Conservation (phyloP, 305 asterid genomes). For the Solanum hybrid region DNA sequence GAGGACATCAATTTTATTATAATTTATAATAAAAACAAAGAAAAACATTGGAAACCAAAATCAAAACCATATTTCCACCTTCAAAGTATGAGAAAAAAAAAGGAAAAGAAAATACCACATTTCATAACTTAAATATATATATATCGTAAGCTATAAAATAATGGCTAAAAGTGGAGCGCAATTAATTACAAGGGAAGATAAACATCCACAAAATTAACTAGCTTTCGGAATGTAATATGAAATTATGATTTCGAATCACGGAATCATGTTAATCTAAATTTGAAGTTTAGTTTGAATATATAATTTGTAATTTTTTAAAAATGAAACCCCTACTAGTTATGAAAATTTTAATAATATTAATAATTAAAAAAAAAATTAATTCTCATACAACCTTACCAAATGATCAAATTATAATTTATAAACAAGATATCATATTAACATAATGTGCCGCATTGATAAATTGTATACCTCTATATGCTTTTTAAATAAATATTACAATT, state of each 20-base stretch:
- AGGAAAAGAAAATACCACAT: neutral
- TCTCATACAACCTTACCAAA: neutral
- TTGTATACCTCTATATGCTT: neutral
- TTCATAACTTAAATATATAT: neutral
- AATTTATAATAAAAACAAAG: neutral
- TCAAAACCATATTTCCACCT: neutral
- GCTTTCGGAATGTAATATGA: neutral
- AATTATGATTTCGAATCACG: neutral
- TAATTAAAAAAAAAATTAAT: too few relatives aligned
- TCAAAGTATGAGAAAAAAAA: neutral
- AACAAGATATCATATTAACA: too few relatives aligned
- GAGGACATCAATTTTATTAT: neutral
- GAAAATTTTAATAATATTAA: too few relatives aligned
- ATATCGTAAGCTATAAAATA: neutral
- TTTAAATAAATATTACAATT: too few relatives aligned
- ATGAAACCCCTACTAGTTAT: neutral
- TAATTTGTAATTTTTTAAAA: too few relatives aligned
- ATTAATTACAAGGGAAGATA: neutral
- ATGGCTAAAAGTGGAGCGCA: neutral
- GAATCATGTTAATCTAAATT: too few relatives aligned
- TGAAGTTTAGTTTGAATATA: neutral
- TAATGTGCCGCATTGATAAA: neutral
- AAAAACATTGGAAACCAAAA: neutral
- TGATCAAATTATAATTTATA: neutral
- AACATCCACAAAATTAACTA: neutral